These are phyloP conservation scores for Rosa lucieae DNA, from an alignment of 306 rosid species.

Conservation along the genomic window DNA sequence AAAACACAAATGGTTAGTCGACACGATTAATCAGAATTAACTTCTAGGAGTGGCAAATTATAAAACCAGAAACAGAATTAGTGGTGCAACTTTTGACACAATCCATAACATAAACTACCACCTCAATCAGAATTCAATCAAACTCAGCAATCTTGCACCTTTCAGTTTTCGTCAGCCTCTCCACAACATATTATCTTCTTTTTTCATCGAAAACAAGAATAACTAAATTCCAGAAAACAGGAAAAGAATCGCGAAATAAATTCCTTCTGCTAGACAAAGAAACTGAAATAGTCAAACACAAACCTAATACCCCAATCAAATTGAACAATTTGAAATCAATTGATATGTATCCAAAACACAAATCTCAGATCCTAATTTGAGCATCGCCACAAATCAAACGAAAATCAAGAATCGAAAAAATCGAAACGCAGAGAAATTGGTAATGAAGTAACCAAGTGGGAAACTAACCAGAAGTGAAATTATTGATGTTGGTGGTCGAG, in stretches of 20 bases:
- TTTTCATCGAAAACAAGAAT: background rate
- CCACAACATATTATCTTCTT: background rate
- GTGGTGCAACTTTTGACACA: background rate
- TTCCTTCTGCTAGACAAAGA: background rate
- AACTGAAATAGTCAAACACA: background rate
- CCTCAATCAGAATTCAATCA: background rate
- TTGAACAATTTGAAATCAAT: background rate
- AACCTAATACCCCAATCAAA: conserved; percentile 11
- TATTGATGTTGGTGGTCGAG: no score
- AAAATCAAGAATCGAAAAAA: conserved; percentile 5
- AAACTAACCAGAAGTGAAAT: background rate
- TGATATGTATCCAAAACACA: background rate
- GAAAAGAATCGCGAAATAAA: background rate
- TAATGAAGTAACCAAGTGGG: background rate
- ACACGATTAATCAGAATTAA: no score
- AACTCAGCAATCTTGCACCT: no score
- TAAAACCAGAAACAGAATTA: no score
- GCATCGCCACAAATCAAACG: background rate
- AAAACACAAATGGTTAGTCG: background rate
- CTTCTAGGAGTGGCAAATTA: no score
- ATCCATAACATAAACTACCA: background rate
- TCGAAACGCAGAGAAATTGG: background rate
- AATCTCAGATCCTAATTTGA: background rate
- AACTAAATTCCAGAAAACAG: background rate
- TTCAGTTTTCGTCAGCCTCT: background rate